These are phyloP conservation scores for Fragaria ananassa DNA, from an alignment of 306 rosid species.

Conservation along the genomic window DNA sequence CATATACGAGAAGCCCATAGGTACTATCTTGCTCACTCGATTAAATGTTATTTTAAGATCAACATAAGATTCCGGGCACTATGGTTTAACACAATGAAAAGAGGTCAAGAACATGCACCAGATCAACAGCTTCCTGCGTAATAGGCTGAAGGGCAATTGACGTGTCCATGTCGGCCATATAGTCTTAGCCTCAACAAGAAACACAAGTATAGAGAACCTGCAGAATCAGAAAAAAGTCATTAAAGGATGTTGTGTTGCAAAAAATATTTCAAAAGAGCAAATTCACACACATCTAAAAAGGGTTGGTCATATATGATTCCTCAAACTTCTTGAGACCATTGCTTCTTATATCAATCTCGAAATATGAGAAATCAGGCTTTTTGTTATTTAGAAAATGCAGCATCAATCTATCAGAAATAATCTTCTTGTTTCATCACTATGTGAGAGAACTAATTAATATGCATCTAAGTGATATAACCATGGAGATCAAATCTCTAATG, in stretches of 20 bases:
- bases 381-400: background rate
- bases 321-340: background rate
- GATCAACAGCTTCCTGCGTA: constrained; percentile 25
- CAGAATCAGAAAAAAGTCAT: background rate
- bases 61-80: background rate
- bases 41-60: background rate
- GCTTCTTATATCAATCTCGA: background rate
- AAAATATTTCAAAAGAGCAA: background rate
- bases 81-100: background rate
- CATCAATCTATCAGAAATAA: background rate
- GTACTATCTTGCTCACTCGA: background rate
- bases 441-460: background rate
- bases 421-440: background rate
- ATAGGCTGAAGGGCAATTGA: constrained; percentile 22
- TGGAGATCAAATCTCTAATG: background rate
- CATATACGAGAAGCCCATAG: background rate
- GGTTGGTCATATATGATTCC: background rate
- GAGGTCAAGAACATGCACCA: constrained; percentile 8
- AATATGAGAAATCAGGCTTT: background rate
- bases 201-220: constrained; percentile 4
- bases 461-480: background rate
- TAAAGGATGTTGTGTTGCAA: background rate
- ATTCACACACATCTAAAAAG: background rate
- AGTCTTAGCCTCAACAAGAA: background rate
- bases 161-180: constrained; percentile 8